A percentile compares a stretch with the other conserved stretches of the same genome.
These are phyloP conservation scores for Lodderomyces elongisporus DNA, from an alignment of 1,139 yeast species.

Conservation along the genomic window DNA sequence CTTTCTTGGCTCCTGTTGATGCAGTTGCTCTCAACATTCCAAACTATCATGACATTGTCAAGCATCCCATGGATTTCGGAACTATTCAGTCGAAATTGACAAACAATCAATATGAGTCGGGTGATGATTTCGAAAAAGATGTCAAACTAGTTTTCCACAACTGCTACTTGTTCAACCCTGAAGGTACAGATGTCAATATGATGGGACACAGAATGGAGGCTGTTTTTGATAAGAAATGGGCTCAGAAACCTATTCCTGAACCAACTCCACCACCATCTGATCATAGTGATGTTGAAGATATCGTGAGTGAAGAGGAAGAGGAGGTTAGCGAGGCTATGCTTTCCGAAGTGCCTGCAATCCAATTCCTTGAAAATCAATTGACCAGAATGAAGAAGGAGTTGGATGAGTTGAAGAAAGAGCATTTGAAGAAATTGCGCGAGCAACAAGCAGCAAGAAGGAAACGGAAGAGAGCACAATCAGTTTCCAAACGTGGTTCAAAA, in stretches of 20 bases:
- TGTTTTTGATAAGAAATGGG: slow-evolving; percentile 84
- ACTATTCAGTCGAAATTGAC: slow-evolving; percentile 76
- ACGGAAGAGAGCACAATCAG: slow-evolving; percentile 37
- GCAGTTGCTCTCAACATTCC: slow-evolving; percentile 93
- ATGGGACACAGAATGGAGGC: slow-evolving; percentile 93
- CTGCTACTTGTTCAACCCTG: slow-evolving; percentile 91
- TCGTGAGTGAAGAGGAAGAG: slow-evolving; percentile 51
- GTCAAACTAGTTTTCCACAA: slow-evolving; percentile 78
- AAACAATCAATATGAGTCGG: slow-evolving; percentile 83
- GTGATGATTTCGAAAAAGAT: slow-evolving; percentile 82
- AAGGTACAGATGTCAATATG: slow-evolving; percentile 88
- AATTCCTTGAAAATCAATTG: slow-evolving; percentile 80
- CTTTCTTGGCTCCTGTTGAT: slow-evolving; percentile 91
- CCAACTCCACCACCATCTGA: slow-evolving; percentile 44
- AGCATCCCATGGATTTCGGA: slow-evolving; percentile 92
- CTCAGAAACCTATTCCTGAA: slow-evolving; percentile 76
- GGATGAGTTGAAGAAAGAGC: slow-evolving; percentile 68
- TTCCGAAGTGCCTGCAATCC: slow-evolving; percentile 79
- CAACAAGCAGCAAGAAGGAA: slow-evolving; percentile 43
- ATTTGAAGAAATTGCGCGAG: slow-evolving; percentile 53
- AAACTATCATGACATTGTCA: slow-evolving; percentile 75
- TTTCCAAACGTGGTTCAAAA: not conserved
- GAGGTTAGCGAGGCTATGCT: slow-evolving; percentile 69
- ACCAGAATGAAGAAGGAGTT: slow-evolving; percentile 82
- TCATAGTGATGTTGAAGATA: slow-evolving; percentile 32